phyloP scores from a whole-genome alignment of 1,284 basidiomycete genomes.

The Lentinus polychrous region DNA sequence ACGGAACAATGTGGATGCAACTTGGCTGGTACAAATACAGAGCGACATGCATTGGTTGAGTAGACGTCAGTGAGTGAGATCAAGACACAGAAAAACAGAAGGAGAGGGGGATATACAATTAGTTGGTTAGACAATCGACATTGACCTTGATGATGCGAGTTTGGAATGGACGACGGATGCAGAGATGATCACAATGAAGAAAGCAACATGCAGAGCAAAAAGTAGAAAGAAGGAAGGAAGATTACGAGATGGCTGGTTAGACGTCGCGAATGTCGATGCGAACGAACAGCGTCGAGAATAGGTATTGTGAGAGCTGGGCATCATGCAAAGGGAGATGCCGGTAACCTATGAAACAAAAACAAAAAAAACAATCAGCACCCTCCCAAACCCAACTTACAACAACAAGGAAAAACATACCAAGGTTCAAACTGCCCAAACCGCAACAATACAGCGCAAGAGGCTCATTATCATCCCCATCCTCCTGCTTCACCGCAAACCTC shows the following conservation, averaged over 20 bases:
- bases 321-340: conserved; percentile 86
- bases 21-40: no score
- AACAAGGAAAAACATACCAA: conserved; percentile 42
- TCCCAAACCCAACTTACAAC: not conserved
- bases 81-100: no score
- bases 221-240: not conserved
- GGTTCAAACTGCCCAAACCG: conserved; percentile 59
- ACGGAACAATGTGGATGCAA: no score
- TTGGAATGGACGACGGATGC: not conserved
- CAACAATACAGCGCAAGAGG: conserved; percentile 68
- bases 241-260: conserved; percentile 6
- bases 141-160: not conserved
- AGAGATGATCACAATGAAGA: not conserved
- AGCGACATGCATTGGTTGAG: no score
- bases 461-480: conserved; percentile 54
- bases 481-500: conserved; percentile 67
- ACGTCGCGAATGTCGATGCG: conserved; percentile 41
- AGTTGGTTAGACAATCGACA: no score
- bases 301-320: conserved; percentile 70
- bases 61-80: no score
- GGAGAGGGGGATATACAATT: not conserved
- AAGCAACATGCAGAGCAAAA: not conserved
- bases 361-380: not conserved
- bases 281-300: conserved; percentile 88
- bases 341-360: conserved; percentile 48